phyloP scores from a whole-genome alignment of 306 rosid species.

The Purshia tridentata region DNA sequence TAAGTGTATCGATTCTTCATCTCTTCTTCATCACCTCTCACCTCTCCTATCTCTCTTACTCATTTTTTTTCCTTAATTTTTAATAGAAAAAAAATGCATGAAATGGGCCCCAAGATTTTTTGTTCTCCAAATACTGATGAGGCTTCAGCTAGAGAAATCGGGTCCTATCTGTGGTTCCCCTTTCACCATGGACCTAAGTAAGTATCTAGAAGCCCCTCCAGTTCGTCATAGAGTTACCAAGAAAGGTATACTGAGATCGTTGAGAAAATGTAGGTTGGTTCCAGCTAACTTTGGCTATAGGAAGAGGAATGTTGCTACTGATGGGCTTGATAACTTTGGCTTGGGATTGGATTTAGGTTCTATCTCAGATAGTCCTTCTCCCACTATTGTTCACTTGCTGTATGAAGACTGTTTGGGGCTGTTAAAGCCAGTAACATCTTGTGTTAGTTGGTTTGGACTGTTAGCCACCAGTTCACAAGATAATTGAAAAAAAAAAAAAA shows the following conservation, averaged over 20 bases:
- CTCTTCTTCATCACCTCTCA: not conserved
- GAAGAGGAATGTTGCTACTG: not conserved
- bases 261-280: not conserved
- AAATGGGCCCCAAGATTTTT: no score
- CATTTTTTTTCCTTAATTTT: not conserved
- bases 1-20: not conserved
- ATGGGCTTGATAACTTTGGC: not conserved
- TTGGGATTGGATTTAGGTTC: not conserved
- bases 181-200: not conserved
- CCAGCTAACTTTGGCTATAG: not conserved
- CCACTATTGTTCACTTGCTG: not conserved
- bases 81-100: no score
- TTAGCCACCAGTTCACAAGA: not conserved
- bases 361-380: not conserved
- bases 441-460: not conserved
- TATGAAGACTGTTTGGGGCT: not conserved
- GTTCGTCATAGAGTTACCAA: not conserved
- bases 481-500: not conserved
- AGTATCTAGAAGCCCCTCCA: not conserved
- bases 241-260: not conserved
- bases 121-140: no score
- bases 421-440: not conserved
- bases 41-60: not conserved
- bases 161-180: not conserved
- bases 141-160: no score